A percentile compares a stretch with the other conserved stretches of the same genome.
phyloP scores from a whole-genome alignment of 805 yeast genomes.

The Kodamaea kakaduensis region DNA sequence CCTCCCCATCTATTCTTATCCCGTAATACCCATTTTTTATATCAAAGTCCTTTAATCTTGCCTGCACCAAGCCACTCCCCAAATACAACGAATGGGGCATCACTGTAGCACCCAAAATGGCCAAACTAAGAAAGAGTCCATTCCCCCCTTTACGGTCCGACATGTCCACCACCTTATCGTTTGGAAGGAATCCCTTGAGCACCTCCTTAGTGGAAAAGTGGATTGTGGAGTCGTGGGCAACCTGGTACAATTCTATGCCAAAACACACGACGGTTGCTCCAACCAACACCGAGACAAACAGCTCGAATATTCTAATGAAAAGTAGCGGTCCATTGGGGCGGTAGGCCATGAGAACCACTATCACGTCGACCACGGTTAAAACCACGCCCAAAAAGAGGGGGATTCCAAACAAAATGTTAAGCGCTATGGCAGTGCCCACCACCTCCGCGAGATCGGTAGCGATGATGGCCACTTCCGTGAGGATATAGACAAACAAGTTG shows the following conservation, averaged over 20 bases:
- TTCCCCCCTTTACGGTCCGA: constrained; percentile 25
- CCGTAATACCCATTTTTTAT: constrained; percentile 57
- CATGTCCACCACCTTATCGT: constrained; percentile 33
- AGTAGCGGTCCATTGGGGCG: constrained; percentile 78
- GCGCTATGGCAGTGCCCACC: constrained; percentile 94
- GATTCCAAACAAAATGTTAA: constrained; percentile 74
- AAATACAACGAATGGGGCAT: constrained; percentile 89
- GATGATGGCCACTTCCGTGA: constrained; percentile 87
- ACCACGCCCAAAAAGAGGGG: constrained; percentile 84
- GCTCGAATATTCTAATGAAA: constrained; percentile 75
- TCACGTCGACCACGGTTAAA: constrained; percentile 79
- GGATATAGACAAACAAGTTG: constrained; percentile 59
- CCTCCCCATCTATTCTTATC: no score
- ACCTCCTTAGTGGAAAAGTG: constrained; percentile 48
- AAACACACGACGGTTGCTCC: constrained; percentile 83
- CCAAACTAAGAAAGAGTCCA: constrained; percentile 74
- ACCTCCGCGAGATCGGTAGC: constrained; percentile 97
- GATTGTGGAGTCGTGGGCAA: constrained; percentile 47
- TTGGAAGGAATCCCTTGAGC: constrained; percentile 62
- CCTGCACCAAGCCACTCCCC: constrained; percentile 85
- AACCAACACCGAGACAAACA: constrained; percentile 73
- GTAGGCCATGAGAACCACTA: constrained; percentile 83
- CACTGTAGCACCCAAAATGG: constrained; percentile 89
- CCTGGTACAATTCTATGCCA: constrained; percentile 68
- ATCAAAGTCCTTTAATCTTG: constrained; percentile 76